Conservation (phyloP, 129 eudicot genomes). For the Lonicera japonica region DNA sequence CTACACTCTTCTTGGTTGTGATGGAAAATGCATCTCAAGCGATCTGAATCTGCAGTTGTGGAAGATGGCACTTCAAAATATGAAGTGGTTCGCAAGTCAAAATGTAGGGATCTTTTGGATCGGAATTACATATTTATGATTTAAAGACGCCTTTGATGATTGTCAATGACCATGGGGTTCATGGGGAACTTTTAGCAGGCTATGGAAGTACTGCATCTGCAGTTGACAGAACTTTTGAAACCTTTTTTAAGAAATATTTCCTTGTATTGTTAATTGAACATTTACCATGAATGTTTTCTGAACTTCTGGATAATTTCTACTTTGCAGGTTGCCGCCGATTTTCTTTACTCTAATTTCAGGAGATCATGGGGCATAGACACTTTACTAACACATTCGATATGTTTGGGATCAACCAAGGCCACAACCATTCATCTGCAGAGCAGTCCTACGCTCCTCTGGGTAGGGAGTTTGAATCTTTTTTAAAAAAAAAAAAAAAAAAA, state of each 20-base stretch:
- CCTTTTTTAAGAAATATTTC: conserved; percentile 6
- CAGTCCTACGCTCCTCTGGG: conserved; percentile 39
- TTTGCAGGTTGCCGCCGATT: conserved; percentile 25
- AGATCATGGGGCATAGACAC: conserved; percentile 43
- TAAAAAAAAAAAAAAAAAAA: too few relatives aligned
- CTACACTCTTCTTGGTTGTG: too few relatives aligned
- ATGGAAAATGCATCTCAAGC: too few relatives aligned
- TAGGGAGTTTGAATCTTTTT: conserved; percentile 4
- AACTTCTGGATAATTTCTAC: conserved; percentile 9
- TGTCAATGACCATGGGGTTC: too few relatives aligned
- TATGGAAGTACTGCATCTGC: background rate
- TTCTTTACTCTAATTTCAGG: background rate
- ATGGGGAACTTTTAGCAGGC: too few relatives aligned
- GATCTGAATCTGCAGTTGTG: background rate
- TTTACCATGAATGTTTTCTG: conserved; percentile 2
- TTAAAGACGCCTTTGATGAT: too few relatives aligned
- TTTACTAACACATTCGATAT: conserved; percentile 29
- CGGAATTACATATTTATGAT: too few relatives aligned
- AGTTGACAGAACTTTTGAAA: background rate
- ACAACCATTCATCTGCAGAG: conserved; percentile 24
- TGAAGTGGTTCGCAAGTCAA: too few relatives aligned
- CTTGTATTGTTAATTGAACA: background rate
- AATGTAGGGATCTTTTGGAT: too few relatives aligned
- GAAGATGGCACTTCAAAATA: background rate
- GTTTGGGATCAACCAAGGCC: conserved; percentile 21